Percentiles rank a stretch among this genome's conserved stretches.
Conservation (phyloP, 176 grass and related monocot genomes). For the Carex myosuroides region DNA sequence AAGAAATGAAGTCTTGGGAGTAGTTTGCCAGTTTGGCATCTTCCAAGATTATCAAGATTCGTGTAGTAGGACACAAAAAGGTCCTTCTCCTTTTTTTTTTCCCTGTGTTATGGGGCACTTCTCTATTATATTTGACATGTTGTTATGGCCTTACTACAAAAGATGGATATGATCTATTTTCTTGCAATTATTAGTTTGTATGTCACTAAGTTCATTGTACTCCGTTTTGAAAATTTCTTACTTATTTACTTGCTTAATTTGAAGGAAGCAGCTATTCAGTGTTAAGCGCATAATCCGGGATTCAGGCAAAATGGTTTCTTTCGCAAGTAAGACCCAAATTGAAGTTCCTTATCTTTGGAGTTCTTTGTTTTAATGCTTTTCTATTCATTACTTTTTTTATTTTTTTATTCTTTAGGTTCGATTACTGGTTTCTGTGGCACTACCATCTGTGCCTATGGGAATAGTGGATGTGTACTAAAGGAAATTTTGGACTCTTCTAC, state of each 20-base stretch:
- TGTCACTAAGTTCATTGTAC: background rate
- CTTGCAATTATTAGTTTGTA: background rate
- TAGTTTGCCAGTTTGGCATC: background rate
- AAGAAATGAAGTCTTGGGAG: background rate
- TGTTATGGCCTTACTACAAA: background rate
- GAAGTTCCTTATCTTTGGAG: background rate
- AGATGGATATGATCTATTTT: background rate
- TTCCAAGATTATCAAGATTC: background rate
- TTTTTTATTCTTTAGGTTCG: constrained; percentile 26
- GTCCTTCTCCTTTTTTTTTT: too few relatives aligned
- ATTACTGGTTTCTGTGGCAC: constrained; percentile 37
- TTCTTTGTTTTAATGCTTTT: background rate
- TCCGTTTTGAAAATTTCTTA: background rate
- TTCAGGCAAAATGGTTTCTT: constrained; percentile 28
- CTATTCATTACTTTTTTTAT: background rate
- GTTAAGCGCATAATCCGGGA: background rate
- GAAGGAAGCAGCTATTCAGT: constrained; percentile 1
- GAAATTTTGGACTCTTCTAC: constrained; percentile 46
- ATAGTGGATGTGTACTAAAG: constrained; percentile 20
- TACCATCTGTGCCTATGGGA: constrained; percentile 31
- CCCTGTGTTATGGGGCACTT: background rate
- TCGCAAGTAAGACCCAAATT: constrained; percentile 25
- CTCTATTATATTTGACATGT: background rate
- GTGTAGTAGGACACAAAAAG: background rate
- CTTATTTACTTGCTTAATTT: constrained; percentile 1